These are phyloP conservation scores for Aphanoascus verrucosus DNA, from an alignment of 2,329 filamentous ascomycete genomes.

Conservation along the genomic window DNA sequence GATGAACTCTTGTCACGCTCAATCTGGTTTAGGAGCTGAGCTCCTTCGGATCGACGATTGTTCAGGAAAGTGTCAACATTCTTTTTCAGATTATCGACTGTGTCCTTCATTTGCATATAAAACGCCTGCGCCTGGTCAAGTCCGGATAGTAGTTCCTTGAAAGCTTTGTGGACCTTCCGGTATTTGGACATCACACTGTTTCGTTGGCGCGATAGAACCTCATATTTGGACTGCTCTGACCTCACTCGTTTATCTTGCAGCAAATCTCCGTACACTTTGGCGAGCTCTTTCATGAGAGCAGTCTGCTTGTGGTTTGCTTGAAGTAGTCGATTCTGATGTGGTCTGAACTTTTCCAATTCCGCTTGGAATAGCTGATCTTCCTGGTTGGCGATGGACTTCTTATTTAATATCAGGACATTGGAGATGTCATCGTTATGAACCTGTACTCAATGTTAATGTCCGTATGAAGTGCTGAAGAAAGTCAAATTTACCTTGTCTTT, in stretches of 20 bases:
- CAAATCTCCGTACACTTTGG: conserved; percentile 71
- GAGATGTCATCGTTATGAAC: conserved; percentile 95
- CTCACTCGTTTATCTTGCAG: conserved; percentile 89
- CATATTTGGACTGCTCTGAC: conserved; percentile 90
- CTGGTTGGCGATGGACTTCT: conserved; percentile 87
- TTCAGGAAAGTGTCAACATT: conserved; percentile 97
- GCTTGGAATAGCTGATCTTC: conserved; percentile 88
- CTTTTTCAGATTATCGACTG: conserved; percentile 80
- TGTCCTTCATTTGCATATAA: conserved; percentile 93
- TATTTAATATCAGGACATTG: conserved; percentile 92
- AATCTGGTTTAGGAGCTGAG: conserved; percentile 78
- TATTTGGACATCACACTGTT: conserved; percentile 75
- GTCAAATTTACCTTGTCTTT: conserved; percentile 70
- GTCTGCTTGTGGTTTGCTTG: conserved; percentile 95
- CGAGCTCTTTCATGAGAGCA: conserved; percentile 88
- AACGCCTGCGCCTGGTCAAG: conserved; percentile 81
- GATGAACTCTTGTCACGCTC: conserved; percentile 59
- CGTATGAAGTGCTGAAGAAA: neutral
- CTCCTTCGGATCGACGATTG: conserved; percentile 83
- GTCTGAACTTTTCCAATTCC: conserved; percentile 93
- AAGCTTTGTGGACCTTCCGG: conserved; percentile 83
- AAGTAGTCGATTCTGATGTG: conserved; percentile 79
- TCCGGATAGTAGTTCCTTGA: conserved; percentile 77
- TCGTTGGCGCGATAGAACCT: conserved; percentile 71
- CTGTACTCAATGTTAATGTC: conserved; percentile 37